Evolutionary conservation across 2,329 filamentous ascomycete genomes (phyloP).

Genomic region (Cladosporium colombiae): DNA sequence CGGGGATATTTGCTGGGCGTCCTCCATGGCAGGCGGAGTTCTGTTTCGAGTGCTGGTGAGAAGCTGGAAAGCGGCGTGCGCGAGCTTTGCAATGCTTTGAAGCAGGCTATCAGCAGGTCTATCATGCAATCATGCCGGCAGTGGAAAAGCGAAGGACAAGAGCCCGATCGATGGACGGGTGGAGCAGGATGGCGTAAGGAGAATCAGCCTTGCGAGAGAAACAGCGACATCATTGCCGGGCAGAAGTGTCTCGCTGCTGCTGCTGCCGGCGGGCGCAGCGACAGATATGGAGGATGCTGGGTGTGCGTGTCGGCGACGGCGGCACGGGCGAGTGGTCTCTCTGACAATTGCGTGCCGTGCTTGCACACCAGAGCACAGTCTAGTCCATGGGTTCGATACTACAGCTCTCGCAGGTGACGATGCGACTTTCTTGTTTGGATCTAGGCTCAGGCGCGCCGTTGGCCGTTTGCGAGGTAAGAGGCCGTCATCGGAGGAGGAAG

Average conservation of each 20-base stretch:
- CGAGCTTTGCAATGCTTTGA: background rate
- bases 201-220: constrained; percentile 3
- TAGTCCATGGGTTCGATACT: background rate
- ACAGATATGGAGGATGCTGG: background rate
- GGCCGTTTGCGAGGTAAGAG: background rate
- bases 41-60: background rate
- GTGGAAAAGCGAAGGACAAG: background rate
- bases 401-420: constrained; percentile 9
- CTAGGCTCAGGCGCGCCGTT: background rate
- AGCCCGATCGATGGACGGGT: constrained; percentile 13
- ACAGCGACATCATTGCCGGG: constrained; percentile 7
- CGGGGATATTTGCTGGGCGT: constrained; percentile 10
- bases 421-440: constrained; percentile 18
- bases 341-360: constrained; percentile 8
- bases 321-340: constrained; percentile 5
- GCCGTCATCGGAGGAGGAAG: constrained; percentile 18
- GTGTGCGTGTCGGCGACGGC: background rate
- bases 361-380: no score
- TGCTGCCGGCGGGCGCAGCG: background rate
- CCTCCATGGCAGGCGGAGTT: constrained; percentile 11
- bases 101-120: background rate
- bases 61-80: background rate
- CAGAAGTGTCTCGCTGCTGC: background rate
- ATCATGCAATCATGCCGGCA: background rate
- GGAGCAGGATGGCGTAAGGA: constrained; percentile 12